Base-by-base conservation (phyloP, 2,329 filamentous ascomycete species). In the Xylaria sp. region DNA sequence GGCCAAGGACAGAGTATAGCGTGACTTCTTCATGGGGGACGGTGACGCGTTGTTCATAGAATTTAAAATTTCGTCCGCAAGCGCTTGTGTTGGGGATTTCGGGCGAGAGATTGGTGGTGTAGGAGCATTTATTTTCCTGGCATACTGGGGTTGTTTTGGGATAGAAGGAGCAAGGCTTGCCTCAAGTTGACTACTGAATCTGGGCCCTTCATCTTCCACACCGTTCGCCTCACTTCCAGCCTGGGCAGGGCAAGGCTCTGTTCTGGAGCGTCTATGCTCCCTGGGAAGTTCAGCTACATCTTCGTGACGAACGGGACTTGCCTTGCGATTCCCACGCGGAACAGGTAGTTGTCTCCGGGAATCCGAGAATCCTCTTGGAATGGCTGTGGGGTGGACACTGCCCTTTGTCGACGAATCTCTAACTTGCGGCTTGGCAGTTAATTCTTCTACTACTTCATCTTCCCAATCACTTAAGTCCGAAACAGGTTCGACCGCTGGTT, bases 1-100 rank as follows among this genome's bases (percentile, higher is more conserved):
- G 3, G 91, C 87, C 0, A 96, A 85, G 0, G 91, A 90, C 9
- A 91, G 80, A 0, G 85, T 86, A 60, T 88, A 88, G 0, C 88
- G 84, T 0, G 82, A 81, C 66, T 83, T 86, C 73, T 89, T 90
- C 52, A 81, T 77, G 0, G 89, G 89, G 0, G 89, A 90, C 0
- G 88, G 88, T 1, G 88, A 89, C 0, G 83, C 82, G 55, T 83
- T 83, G 28, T 84, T 81, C 77, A 90, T 86, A 0, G 85, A 87
- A 13, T 84, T 84, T 4, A 90, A 77, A 51, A 90, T 90, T 50
- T 86, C 81, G 66, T 90, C 85, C 0, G 87, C 87, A 69, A 86
- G 76, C n/a, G 82, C 80, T 65, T 88, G 84, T 0, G 84, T 85
- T 0, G 84, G 84, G 1, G 85, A 83, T 44, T 77, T 60, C 20